Base-by-base conservation (phyloP, 805 yeast species). In the Debaryomyces tyrocola region DNA sequence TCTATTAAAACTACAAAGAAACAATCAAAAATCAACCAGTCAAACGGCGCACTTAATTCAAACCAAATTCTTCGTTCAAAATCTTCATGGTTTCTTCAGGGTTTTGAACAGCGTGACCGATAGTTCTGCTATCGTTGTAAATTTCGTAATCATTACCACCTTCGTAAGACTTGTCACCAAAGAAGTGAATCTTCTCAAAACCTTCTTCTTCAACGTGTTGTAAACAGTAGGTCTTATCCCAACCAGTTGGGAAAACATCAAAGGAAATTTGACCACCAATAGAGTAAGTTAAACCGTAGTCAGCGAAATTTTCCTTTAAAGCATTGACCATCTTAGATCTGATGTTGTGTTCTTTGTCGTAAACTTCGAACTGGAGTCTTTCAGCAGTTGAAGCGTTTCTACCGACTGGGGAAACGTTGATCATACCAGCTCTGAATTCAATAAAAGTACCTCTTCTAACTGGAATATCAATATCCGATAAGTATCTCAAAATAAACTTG, bases 91-190 rank as follows among this genome's bases (percentile, higher is more conserved):
- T 94, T 73, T 94, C 99, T 39, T 73, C 87, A 58, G 99, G 99
- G 59, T 79, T 74, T 60, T 80, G 78, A 57, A 94, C 98, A 50
- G 97, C 83, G 66, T 94, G 98, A 60, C 99, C 99, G 54, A 88
- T 84, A 54, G 97, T 91, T 83, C 99, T 89, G 45, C 76, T 70
- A 70, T 94, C 99, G 60, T 67, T 77, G 79, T 86, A 94, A 71
- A 94, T 94, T 80, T 94, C 99, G 75, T 85, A 94, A 77, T 94
- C 99, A 75, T 94, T 94, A 76, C 99, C 99, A 66, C 99, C 99
- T 75, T 83, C 71, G 79, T 87, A 87, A 56, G 96, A 80, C 81
- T 94, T 94, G 81, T 94, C 99, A 75, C 99, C 99, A 66, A 94
- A 94, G 84, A 94, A 94, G 78, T 94, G 98, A 62, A 94, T 90